These are phyloP conservation scores for Gloeopeniophorella convolvens DNA, from an alignment of 768 basidiomycete species.

Conservation along the genomic window DNA sequence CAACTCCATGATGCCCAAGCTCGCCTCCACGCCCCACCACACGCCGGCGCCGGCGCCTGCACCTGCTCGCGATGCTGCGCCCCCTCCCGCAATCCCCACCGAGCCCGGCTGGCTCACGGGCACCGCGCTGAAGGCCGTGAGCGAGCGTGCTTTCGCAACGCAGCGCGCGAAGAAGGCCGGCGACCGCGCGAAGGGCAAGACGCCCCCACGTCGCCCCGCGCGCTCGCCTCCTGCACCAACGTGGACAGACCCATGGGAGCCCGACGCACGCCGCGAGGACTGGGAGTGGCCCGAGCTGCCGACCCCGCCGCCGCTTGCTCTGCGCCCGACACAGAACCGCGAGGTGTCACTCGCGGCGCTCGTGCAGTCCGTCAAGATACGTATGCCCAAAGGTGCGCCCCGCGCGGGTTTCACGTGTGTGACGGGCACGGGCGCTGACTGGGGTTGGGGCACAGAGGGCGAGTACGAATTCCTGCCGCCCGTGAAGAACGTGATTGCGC, in stretches of 20 bases:
- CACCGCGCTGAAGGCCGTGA: constrained; percentile 8
- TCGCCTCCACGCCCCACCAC: constrained; percentile 9
- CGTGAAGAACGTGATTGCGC: constrained; percentile 48
- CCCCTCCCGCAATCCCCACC: neutral
- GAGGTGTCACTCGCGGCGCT: constrained; percentile 25
- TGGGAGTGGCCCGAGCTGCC: constrained; percentile 14
- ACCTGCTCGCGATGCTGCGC: neutral
- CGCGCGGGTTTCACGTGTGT: neutral
- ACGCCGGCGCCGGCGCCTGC: neutral
- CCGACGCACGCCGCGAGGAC: neutral
- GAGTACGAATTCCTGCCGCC: constrained; percentile 55
- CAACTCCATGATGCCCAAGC: constrained; percentile 7
- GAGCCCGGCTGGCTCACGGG: constrained; percentile 11
- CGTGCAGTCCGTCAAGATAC: constrained; percentile 22
- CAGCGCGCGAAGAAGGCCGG: constrained; percentile 20
- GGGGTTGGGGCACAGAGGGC: constrained; percentile 28
- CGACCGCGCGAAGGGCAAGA: constrained; percentile 19
- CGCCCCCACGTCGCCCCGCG: neutral
- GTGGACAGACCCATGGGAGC: neutral
- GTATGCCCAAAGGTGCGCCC: constrained; percentile 32
- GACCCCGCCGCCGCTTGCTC: neutral
- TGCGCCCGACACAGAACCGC: constrained; percentile 11
- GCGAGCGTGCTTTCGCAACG: constrained; percentile 12
- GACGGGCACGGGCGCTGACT: neutral
- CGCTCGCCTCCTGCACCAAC: neutral